Conservation (phyloP, 2,329 filamentous ascomycete genomes). For the Trichoderma atroviride region DNA sequence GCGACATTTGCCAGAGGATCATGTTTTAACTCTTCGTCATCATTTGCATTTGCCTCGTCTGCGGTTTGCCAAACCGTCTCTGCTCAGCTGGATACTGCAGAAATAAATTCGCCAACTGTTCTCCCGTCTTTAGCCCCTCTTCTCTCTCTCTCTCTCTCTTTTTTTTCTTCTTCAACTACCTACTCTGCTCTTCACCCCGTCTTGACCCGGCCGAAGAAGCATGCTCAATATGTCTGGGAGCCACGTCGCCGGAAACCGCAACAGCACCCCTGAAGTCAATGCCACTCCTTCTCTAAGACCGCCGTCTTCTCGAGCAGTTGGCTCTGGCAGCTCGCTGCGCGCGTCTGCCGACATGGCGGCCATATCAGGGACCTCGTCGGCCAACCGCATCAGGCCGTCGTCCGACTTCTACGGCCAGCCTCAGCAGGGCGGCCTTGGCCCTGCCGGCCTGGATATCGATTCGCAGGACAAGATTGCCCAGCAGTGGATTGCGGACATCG, state of each 20-base stretch:
- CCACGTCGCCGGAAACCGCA: slow-evolving; percentile 78
- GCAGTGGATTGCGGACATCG: slow-evolving; percentile 98
- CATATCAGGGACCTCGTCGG: slow-evolving; percentile 66
- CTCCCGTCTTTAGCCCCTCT: slow-evolving; percentile 31
- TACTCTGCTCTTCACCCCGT: slow-evolving; percentile 23
- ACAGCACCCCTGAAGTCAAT: slow-evolving; percentile 92
- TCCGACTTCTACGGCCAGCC: slow-evolving; percentile 91
- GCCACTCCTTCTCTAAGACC: slow-evolving; percentile 81
- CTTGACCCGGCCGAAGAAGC: slow-evolving; percentile 34
- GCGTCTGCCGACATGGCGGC: slow-evolving; percentile 95
- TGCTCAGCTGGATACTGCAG: slow-evolving; percentile 84
- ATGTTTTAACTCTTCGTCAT: slow-evolving; percentile 38
- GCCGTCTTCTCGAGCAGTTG: slow-evolving; percentile 75
- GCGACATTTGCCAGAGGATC: slow-evolving; percentile 34
- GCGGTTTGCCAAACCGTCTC: slow-evolving; percentile 56
- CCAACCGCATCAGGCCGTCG: slow-evolving; percentile 84
- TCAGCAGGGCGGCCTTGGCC: slow-evolving; percentile 66
- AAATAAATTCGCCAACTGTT: slow-evolving; percentile 61
- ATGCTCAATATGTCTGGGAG: slow-evolving; percentile 69
- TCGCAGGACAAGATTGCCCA: slow-evolving; percentile 91
- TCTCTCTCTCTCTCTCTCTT: background rate
- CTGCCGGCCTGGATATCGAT: slow-evolving; percentile 72
- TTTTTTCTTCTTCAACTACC: background rate
- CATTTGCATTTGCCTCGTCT: slow-evolving; percentile 28
- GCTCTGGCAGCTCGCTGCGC: slow-evolving; percentile 81